Conservation (phyloP, 2,329 filamentous ascomycete species). For the Epichloe uncinata region DNA sequence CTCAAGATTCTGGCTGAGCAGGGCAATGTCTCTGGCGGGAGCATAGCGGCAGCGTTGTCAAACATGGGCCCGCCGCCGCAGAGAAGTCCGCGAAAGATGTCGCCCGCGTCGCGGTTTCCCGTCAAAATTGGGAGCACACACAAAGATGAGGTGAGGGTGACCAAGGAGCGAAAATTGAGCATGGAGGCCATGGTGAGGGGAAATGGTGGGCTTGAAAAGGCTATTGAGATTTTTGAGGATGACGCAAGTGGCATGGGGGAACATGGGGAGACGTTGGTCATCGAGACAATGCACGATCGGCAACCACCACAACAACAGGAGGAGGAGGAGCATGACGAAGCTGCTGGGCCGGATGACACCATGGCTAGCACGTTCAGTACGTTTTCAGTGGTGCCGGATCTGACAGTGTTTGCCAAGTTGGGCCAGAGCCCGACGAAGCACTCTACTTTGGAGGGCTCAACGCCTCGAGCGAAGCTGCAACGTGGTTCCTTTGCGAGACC, state of each 20-base stretch:
- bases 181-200: constrained; percentile 40
- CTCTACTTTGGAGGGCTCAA: constrained; percentile 25
- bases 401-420: constrained; percentile 69
- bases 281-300: constrained; percentile 16
- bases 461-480: constrained; percentile 24
- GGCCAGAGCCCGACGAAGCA: constrained; percentile 50
- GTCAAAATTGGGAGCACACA: constrained; percentile 35
- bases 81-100: constrained; percentile 33
- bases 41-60: constrained; percentile 3
- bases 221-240: constrained; percentile 52
- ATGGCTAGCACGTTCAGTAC: constrained; percentile 74
- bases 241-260: constrained; percentile 21
- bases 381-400: constrained; percentile 80
- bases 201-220: constrained; percentile 42
- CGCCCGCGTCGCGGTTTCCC: constrained; percentile 46
- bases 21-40: constrained; percentile 11
- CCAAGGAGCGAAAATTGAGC: constrained; percentile 27
- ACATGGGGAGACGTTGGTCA: constrained; percentile 15
- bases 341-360: constrained; percentile 52
- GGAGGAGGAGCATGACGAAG: constrained; percentile 21
- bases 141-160: constrained; percentile 9
- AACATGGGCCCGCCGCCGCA: constrained; percentile 12
- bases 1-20: constrained; percentile 38
- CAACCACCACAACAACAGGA: constrained; percentile 4
- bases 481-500: constrained; percentile 15